These are phyloP conservation scores for Musa balbisiana DNA, from an alignment of 202 grass and related monocot species.

Conservation along the genomic window DNA sequence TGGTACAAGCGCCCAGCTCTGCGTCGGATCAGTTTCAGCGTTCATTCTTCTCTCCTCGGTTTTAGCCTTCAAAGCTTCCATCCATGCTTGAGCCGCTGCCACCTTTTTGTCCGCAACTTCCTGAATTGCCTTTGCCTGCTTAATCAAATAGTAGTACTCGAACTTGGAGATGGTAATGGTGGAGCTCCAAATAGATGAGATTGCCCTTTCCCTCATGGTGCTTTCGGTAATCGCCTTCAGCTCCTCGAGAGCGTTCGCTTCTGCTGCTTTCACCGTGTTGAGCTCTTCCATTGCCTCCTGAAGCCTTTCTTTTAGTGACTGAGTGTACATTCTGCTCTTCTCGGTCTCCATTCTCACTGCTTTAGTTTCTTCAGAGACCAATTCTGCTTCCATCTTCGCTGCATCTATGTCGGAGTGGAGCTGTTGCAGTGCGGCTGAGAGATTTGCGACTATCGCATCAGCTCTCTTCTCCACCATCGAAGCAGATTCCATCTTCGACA, in stretches of 20 bases:
- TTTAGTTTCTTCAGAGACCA: neutral
- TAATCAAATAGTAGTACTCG: conserved; percentile 15
- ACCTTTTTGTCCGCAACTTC: conserved; percentile 21
- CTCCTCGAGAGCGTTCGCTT: neutral
- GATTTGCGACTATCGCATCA: neutral
- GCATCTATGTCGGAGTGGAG: conserved; percentile 1
- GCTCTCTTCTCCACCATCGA: conserved; percentile 11
- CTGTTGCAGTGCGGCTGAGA: conserved; percentile 11
- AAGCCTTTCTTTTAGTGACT: neutral
- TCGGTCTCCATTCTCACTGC: neutral
- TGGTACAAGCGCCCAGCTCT: neutral
- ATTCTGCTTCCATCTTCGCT: neutral
- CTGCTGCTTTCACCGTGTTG: neutral
- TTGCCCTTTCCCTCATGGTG: conserved; percentile 20
- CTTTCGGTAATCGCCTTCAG: conserved; percentile 1
- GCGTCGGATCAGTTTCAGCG: neutral
- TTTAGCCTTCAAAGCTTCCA: neutral
- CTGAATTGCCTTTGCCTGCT: neutral
- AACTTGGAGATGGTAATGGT: conserved; percentile 11
- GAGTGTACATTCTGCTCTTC: neutral
- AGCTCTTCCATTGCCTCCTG: neutral
- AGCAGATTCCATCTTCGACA: conserved; percentile 12
- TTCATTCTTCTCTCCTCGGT: neutral
- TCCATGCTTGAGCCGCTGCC: conserved; percentile 8
- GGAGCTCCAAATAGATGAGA: neutral